Base-by-base conservation (phyloP, 371 early-diverging fungal genomes). In the Mucor indicus region DNA sequence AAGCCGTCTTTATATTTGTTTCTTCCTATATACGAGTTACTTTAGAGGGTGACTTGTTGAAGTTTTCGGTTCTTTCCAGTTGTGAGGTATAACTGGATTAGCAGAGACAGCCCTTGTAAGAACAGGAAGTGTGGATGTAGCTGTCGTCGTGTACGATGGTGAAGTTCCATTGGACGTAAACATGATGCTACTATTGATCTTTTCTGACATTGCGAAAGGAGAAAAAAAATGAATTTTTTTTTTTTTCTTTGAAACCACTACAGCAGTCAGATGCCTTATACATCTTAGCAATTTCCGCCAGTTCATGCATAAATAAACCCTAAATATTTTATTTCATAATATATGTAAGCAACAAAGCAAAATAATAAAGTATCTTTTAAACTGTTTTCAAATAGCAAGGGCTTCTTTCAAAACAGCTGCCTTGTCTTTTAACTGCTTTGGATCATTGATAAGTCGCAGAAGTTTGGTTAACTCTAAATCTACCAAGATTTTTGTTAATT, bases 401-500 rank as follows among this genome's bases (percentile, higher is more conserved):
- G 64, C 41, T 72, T 69, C 22, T 45, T 42, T n/a, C n/a, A n/a
- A n/a, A n/a, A n/a, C n/a, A n/a, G n/a, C n/a, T 31, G 59, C 57
- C 29, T 69, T 63, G 51, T 57, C 66, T 40, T 76, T 65, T 58
- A 90, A 74, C 21, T 84, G 80, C 21, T 73, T 81, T 43, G 74
- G 73, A 60, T 81, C 70, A 69, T 93, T 94, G 39, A 97, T 61
- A 45, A 98, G 63, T 60, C 87, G 81, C 36, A 97, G 64, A 36
- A 97, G 70, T 67, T 93, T 92, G 44, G 82, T 69, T 64, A 90
- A 89, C 58, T 95, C 95, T 94, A 95, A 92, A 76, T 98, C 98
- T 42, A 98, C 72, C 39, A 98, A 73, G 96, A 96, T 96, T 39
- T 97, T 97, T 8, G 98, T 98, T 53, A 98, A 88, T 84, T 98